Base-by-base conservation (phyloP, 192 early-diverging fungal species). In the Coemansia javaensis region DNA sequence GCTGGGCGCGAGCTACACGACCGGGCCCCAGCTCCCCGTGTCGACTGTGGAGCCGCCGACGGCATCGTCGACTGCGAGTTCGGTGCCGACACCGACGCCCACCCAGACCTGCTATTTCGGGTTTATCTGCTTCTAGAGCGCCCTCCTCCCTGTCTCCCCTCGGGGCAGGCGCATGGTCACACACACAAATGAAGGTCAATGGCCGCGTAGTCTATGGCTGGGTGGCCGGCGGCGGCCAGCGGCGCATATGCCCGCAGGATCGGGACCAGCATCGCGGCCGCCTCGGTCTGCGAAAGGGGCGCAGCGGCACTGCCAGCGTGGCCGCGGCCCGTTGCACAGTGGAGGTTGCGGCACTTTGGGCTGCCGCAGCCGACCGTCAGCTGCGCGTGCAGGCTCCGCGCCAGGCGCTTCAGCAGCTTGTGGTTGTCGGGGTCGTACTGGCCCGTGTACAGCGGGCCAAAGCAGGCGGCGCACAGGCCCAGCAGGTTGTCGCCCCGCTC, bases 371-470 rank as follows among this genome's bases (percentile, higher is more conserved):
- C 93, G 1, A 44, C 50, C 7, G 87, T 88, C 32, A 96, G 50
- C 49, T 97, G 93, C 10, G 65, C 30, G 63, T 90, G 88, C 58
- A 90, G 80, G 32, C 75, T 66, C 9, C 76, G 67, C 20, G 86
- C 79, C 28, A 93, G 60, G 32, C 87, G 79, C 47, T 83, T 82
- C 9, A 85, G 57, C 25, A 92, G 68, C 64, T 88, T 90, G 32
- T 79, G 64, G 63, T 90, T 66, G 15, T 66, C 77, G 13, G 87
- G 89, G 40, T 96, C 93, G 35, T 85, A 81, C 13, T 80, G 66
- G 17, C 87, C 70, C 3, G 80, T 65, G 80, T 88, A 96, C 41
- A 87, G 89, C 0, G 88, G 90, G 2, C 82, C 83, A 76, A 87
- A 93, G 50, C 93, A 96, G 20, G 67, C 54, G 22, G 74, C 57